A percentile compares a stretch with the other conserved stretches of the same genome.
phyloP scores from a whole-genome alignment of 2,329 filamentous ascomycete species.

The Talaromyces sp. region DNA sequence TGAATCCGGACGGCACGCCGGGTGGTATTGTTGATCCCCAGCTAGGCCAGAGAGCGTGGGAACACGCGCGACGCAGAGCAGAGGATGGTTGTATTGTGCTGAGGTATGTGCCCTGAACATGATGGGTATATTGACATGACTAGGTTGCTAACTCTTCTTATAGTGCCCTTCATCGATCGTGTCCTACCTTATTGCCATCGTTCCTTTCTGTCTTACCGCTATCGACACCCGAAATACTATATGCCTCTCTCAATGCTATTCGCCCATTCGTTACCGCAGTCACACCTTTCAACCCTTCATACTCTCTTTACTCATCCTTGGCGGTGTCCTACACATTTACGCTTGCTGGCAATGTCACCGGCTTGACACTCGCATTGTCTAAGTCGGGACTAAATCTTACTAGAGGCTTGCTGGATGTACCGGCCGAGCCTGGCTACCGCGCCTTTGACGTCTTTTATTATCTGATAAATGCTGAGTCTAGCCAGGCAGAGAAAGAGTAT shows the following conservation, averaged over 20 bases:
- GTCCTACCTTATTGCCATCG: constrained; percentile 76
- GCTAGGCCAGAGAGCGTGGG: constrained; percentile 81
- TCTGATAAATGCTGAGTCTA: constrained; percentile 85
- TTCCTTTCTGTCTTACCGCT: constrained; percentile 80
- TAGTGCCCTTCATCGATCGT: constrained; percentile 83
- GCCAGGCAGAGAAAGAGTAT: constrained; percentile 82
- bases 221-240: constrained; percentile 69
- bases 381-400: constrained; percentile 83
- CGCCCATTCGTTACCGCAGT: constrained; percentile 83
- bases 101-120: constrained; percentile 57
- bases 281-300: constrained; percentile 84
- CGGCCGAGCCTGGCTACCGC: constrained; percentile 74
- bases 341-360: constrained; percentile 73
- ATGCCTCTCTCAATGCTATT: constrained; percentile 74
- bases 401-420: constrained; percentile 75
- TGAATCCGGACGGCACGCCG: constrained; percentile 63
- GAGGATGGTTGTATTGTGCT: constrained; percentile 93
- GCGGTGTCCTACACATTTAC: constrained; percentile 79
- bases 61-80: constrained; percentile 88
- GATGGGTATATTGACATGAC: not conserved
- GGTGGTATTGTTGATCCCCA: constrained; percentile 78
- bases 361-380: constrained; percentile 72
- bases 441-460: constrained; percentile 99
- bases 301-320: constrained; percentile 74
- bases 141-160: constrained; percentile 1